Evolutionary conservation across 805 yeast species (phyloP), one percentile per base, ranked within the genome.

Genomic region (Nakazawaea wickerhamii): DNA sequence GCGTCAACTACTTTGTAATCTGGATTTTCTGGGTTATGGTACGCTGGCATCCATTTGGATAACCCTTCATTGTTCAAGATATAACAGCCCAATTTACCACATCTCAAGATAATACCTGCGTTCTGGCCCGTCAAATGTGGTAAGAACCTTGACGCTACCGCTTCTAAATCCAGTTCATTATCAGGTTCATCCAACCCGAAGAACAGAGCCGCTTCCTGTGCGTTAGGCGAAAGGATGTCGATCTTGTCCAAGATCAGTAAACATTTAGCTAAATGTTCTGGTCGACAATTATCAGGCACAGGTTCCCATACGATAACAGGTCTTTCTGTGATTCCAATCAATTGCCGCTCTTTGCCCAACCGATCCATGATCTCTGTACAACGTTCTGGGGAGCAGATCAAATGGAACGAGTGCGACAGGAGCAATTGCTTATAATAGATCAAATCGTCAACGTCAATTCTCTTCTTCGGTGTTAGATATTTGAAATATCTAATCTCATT

Each of bases 231-330:
- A 23, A 90, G 67, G 0, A 86, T 69, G 41, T 78, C 77, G 2
- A 84, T 68, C 4, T 63, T 48, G 8, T 61, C 55, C 14, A 83
- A 56, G 6, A 73, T 65, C 3, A 51, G 45, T 0, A 59, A 36
- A 40, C 73, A 63, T 2, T 54, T 54, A 0, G 60, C 54, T 30
- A 77, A 59, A 44, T 76, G 69, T 26, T 70, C 80, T 2, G 78
- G 72, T 0, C 54, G 58, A 57, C 95, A 86, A 17, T 73, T 73
- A 45, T 79, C 84, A 1, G 97, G 97, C 6, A 84, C 74, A 0
- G 97, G 96, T 60, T 90, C 98, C 81, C 89, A 91, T 0, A 84
- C 72, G 42, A 77, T 67, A 2, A 66, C 51, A n/a, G 79, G 75
- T 46, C 44, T 30, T 9, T 33, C n/a, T 13, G 13, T 35, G 5